Conservation (phyloP, 2,329 filamentous ascomycete species). For the Pseudogymnoascus sp. region DNA sequence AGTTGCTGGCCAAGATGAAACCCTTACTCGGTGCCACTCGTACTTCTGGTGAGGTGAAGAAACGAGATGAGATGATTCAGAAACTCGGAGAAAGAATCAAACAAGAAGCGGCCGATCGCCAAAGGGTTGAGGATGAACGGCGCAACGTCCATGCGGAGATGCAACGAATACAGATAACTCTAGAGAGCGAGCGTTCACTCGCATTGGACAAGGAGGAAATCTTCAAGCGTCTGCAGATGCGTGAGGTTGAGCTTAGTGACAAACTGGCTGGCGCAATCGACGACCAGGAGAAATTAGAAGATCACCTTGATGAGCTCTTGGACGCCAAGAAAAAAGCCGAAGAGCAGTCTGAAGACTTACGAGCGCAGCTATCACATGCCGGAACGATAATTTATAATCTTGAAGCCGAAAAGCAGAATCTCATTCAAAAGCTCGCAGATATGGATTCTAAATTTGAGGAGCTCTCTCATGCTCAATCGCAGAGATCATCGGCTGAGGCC, state of each 20-base stretch:
- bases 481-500: constrained; percentile 70
- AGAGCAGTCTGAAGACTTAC: constrained; percentile 70
- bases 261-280: constrained; percentile 87
- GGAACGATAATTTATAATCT: constrained; percentile 77
- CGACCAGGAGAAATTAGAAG: constrained; percentile 89
- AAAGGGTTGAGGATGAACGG: constrained; percentile 83
- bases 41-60: constrained; percentile 89
- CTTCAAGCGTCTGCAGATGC: constrained; percentile 86
- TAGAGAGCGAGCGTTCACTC: constrained; percentile 92
- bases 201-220: constrained; percentile 98
- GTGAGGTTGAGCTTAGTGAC: constrained; percentile 88
- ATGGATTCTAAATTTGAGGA: constrained; percentile 67
- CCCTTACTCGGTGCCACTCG: constrained; percentile 86
- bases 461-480: constrained; percentile 61
- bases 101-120: constrained; percentile 64
- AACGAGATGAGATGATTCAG: constrained; percentile 86
- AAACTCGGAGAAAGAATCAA: constrained; percentile 79
- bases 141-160: constrained; percentile 82
- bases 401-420: constrained; percentile 75
- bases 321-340: constrained; percentile 84
- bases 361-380: constrained; percentile 83
- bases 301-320: constrained; percentile 83
- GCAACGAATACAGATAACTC: constrained; percentile 80
- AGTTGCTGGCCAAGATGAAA: constrained; percentile 88
- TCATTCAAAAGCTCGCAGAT: constrained; percentile 59